Conservation (phyloP, 257 asterid genomes). For the Fraxinus excelsior region DNA sequence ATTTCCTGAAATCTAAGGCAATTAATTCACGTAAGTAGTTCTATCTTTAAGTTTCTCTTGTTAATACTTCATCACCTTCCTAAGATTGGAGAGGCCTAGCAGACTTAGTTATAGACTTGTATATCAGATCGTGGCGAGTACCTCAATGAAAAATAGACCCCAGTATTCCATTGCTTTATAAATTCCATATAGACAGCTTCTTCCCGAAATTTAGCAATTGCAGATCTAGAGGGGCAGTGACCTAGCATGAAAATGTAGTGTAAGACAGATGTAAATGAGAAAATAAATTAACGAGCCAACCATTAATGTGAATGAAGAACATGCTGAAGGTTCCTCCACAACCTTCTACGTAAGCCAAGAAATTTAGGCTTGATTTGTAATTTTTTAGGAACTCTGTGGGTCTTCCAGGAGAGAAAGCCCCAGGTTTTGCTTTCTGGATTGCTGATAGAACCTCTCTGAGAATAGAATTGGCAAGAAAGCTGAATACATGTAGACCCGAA, state of each 20-base stretch:
- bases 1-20: constrained; percentile 94
- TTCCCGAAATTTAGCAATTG: constrained; percentile 69
- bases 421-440: constrained; percentile 89
- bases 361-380: constrained; percentile 85
- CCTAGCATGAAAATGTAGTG: constrained; percentile 45
- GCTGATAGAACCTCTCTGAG: constrained; percentile 87
- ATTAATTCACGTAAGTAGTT: constrained; percentile 30
- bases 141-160: constrained; percentile 93
- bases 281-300: not conserved
- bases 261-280: constrained; percentile 27
- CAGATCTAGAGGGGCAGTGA: constrained; percentile 68
- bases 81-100: constrained; percentile 22
- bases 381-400: constrained; percentile 82
- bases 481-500: constrained; percentile 95
- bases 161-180: constrained; percentile 92
- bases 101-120: constrained; percentile 5
- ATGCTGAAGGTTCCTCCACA: constrained; percentile 19
- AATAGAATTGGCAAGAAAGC: constrained; percentile 90
- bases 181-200: constrained; percentile 82
- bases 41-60: constrained; percentile 12
- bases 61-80: constrained; percentile 21
- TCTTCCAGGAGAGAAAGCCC: constrained; percentile 96
- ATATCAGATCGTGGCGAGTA: constrained; percentile 23
- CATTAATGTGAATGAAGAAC: constrained; percentile 11
- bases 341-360: constrained; percentile 92